These are phyloP conservation scores for Rhizophagus sp. DNA, from an alignment of 192 early-diverging fungal species.

Conservation along the genomic window DNA sequence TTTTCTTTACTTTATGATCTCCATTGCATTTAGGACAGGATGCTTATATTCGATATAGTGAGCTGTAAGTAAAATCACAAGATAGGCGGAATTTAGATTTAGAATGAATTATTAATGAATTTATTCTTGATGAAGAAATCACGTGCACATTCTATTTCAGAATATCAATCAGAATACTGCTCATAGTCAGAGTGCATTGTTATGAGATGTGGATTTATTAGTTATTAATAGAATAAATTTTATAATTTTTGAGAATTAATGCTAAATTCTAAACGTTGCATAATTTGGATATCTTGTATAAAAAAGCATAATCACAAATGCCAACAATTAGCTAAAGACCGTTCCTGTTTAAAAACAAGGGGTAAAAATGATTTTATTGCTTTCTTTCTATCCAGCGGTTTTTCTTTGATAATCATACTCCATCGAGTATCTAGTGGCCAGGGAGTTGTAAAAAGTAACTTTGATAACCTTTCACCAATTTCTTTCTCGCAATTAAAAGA, in stretches of 20 bases:
- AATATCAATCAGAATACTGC: not conserved
- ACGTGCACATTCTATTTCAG: not conserved
- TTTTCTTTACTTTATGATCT: no score
- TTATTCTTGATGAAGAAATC: not conserved
- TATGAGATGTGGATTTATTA: no score
- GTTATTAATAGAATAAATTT: no score
- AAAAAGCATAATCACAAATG: not conserved
- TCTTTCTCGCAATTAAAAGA: conserved; percentile 14
- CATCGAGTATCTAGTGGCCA: not conserved
- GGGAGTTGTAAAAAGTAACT: conserved; percentile 6
- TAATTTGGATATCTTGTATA: no score
- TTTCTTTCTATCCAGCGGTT: not conserved
- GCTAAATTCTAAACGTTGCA: no score
- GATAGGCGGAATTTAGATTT: no score
- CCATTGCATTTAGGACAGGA: no score
- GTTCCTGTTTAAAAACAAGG: conserved; percentile 17
- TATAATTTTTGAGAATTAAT: no score
- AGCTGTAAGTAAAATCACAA: no score
- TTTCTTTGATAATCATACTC: conserved; percentile 6
- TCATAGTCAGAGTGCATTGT: not conserved
- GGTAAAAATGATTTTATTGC: conserved; percentile 23
- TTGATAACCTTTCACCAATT: conserved; percentile 20
- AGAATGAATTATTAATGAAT: no score
- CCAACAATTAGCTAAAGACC: not conserved
- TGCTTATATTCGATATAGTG: no score